Conservation (phyloP, 805 yeast genomes). For the Starmerella tilneyi region DNA sequence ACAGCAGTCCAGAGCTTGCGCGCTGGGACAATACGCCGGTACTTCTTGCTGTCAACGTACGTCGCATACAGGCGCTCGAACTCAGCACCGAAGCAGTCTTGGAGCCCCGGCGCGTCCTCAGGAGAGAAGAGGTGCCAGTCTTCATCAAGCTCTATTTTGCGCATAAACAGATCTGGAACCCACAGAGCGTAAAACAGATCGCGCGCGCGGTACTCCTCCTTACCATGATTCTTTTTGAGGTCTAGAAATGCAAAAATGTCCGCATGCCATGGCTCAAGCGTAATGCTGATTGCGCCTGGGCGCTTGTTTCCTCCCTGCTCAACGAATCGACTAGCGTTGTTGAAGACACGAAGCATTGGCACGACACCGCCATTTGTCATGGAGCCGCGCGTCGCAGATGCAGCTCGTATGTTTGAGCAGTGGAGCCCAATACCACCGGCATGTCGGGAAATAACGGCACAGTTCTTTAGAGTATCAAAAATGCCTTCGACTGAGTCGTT, state of each 20-base stretch:
- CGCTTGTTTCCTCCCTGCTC: conserved; percentile 96
- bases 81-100: conserved; percentile 69
- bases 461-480: conserved; percentile 69
- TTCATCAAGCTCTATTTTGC: conserved; percentile 59
- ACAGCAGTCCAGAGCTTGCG: conserved; percentile 81
- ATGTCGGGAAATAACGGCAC: conserved; percentile 81
- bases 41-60: conserved; percentile 60
- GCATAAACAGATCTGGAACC: conserved; percentile 90
- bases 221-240: conserved; percentile 82
- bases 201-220: conserved; percentile 83
- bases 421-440: conserved; percentile 94
- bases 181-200: conserved; percentile 86
- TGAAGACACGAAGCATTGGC: conserved; percentile 88
- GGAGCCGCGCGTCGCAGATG: conserved; percentile 37
- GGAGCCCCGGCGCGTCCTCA: conserved; percentile 69
- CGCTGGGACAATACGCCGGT: conserved; percentile 53
- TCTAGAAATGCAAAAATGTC: conserved; percentile 77
- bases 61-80: conserved; percentile 55
- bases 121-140: conserved; percentile 87
- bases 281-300: conserved; percentile 91
- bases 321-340: conserved; percentile 87
- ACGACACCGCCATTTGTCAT: conserved; percentile 82
- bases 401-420: conserved; percentile 67
- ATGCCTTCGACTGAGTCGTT: conserved; percentile 92
- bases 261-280: conserved; percentile 92